Evolutionary conservation across 495 filamentous ascomycete species (phyloP).

Genomic region (Mytilinidion resinicola): DNA sequence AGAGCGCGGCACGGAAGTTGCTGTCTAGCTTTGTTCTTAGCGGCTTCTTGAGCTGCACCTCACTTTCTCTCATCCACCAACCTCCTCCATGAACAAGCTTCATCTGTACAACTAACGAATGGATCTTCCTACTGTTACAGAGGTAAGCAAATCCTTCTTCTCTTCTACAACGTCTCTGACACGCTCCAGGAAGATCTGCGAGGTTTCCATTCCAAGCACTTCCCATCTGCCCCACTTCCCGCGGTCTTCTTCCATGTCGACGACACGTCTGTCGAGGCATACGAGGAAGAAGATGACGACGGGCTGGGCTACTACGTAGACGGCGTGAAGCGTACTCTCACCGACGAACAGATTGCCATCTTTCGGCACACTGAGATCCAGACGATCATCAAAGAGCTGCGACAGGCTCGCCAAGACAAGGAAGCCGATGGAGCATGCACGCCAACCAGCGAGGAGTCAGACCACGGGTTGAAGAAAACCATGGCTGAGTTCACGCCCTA

Average conservation of each 20-base stretch:
- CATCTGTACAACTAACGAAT: not conserved
- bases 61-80: not conserved
- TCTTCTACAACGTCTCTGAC: not conserved
- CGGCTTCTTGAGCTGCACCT: not conserved
- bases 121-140: slow-evolving; percentile 18
- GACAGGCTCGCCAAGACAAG: not conserved
- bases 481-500: not conserved
- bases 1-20: too few species aligned
- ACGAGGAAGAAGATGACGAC: slow-evolving; percentile 51
- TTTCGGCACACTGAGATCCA: slow-evolving; percentile 89
- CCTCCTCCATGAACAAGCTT: too few species aligned
- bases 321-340: slow-evolving; percentile 83
- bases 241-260: slow-evolving; percentile 35
- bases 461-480: not conserved
- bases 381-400: slow-evolving; percentile 9
- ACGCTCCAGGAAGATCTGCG: slow-evolving; percentile 60
- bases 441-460: not conserved
- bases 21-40: too few species aligned
- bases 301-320: slow-evolving; percentile 83
- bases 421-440: not conserved
- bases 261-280: slow-evolving; percentile 8
- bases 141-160: not conserved
- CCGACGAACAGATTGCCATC: slow-evolving; percentile 83
- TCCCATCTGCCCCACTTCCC: slow-evolving; percentile 34
- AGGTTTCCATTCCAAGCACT: slow-evolving; percentile 58